These are phyloP conservation scores for Coix lacrymajobi DNA, from an alignment of 176 grass and related monocot genomes.

Conservation along the genomic window DNA sequence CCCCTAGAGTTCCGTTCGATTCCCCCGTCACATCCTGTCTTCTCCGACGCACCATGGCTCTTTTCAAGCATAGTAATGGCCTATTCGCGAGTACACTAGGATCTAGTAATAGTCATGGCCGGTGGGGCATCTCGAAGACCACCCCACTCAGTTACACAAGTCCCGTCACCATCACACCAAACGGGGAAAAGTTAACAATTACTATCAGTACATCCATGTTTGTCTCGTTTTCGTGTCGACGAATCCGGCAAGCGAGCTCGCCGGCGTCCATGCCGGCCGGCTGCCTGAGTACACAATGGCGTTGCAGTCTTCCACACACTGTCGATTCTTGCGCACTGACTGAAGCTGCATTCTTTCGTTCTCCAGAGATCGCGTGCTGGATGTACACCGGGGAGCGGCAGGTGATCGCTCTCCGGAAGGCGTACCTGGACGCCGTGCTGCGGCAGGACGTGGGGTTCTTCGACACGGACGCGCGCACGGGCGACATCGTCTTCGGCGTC, in stretches of 20 bases:
- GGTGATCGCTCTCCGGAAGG: slow-evolving; percentile 66
- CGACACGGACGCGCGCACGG: slow-evolving; percentile 91
- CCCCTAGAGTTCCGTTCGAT: neutral
- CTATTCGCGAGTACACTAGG: slow-evolving; percentile 3
- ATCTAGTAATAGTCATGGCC: slow-evolving; percentile 42
- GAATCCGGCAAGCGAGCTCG: slow-evolving; percentile 12
- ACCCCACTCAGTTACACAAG: slow-evolving; percentile 42
- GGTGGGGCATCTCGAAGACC: slow-evolving; percentile 54
- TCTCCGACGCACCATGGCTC: neutral
- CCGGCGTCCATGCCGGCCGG: slow-evolving; percentile 2
- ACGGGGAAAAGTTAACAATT: slow-evolving; percentile 21
- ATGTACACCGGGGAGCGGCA: slow-evolving; percentile 98
- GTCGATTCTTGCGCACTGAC: neutral
- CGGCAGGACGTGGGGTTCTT: slow-evolving; percentile 98
- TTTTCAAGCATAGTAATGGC: neutral
- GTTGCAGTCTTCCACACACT: neutral
- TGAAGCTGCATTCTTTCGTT: neutral
- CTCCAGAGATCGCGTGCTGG: slow-evolving; percentile 93
- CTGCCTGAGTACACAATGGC: neutral
- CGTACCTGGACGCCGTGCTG: slow-evolving; percentile 86
- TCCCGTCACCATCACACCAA: slow-evolving; percentile 45
- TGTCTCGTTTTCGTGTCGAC: slow-evolving; percentile 20
- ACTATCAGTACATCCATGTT: neutral
- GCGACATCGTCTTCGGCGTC: slow-evolving; percentile 90
- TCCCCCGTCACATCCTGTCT: neutral